Base-by-base conservation (phyloP, 2,329 filamentous ascomycete genomes). In the Zymoseptoria passerinii region DNA sequence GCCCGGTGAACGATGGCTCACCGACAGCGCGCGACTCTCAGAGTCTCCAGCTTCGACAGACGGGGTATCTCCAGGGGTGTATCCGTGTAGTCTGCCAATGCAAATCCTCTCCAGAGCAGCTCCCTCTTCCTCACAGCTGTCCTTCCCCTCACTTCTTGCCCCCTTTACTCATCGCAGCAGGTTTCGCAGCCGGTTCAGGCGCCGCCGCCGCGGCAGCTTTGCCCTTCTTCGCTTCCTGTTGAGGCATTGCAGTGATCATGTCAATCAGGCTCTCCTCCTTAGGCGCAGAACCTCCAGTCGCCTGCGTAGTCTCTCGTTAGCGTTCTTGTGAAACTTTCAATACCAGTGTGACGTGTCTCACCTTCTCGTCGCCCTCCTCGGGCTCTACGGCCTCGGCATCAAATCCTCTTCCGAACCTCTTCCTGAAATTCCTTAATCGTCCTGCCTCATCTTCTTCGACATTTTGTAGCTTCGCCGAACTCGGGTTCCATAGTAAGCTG, bases 401-500 rank as follows among this genome's bases (percentile, higher is more conserved):
- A 80, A 89, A 99, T 9, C 84, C 85, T 59, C 87, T 80, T 27
- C 94, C 94, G 78, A 92, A 99, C 58, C 88, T 83, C 61, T 82
- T 82, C 68, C 94, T 82, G 78, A 99, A 99, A 57, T 89, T 88
- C 55, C 87, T 88, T 69, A 99, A 77, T 71, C 88, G 84, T 18
- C 94, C 94, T 2, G 94, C 92, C 81, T 97, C 94, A 74, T 99
- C 94, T 63, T 95, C 85, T 77, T 99, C 94, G 58, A 96, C 82
- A 73, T 94, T 96, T 72, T 87, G 78, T 68, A 99, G 80, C 62
- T 88, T 87, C 75, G 85, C 85, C 65, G 88, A 86, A 59, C 81
- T 86, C 0, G 94, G 94, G 74, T 97, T 94, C 94, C 94, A 99
- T 56, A 96, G 76, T 1, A 89, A 79, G 69, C 89, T 87, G 79